Evolutionary conservation across 2,329 filamentous ascomycete genomes (phyloP).

Genomic region (Xylaria sp.): DNA sequence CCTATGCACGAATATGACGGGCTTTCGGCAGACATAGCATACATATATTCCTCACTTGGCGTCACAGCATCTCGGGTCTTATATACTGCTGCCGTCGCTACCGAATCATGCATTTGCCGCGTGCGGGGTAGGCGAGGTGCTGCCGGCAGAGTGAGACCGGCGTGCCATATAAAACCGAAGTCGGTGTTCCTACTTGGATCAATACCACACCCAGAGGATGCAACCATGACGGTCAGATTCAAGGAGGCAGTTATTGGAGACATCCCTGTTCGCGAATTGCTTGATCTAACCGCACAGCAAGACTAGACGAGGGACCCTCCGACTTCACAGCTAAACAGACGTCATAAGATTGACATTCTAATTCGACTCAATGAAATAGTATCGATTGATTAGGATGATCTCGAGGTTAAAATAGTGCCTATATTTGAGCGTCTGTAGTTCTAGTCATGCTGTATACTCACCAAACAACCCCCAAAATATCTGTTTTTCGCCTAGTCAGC

Average conservation of each 20-base stretch:
- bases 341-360: no score
- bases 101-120: slow-evolving; percentile 19
- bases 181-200: not conserved
- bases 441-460: no score
- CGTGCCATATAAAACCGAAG: not conserved
- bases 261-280: not conserved
- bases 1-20: not conserved
- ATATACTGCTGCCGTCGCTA: not conserved
- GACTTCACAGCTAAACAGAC: no score
- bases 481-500: no score
- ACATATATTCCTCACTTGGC: not conserved
- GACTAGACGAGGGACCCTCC: not conserved
- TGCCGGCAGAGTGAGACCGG: not conserved
- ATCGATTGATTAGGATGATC: no score
- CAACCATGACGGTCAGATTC: not conserved
- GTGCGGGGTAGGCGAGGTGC: slow-evolving; percentile 19
- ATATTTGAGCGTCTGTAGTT: no score
- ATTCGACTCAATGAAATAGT: no score
- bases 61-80: not conserved
- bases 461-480: no score
- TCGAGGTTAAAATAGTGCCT: no score
- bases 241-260: not conserved
- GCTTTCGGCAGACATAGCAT: not conserved
- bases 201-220: no score
- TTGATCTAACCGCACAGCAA: not conserved